Evolutionary conservation across 169 alveolate genomes (phyloP).

Genomic region (Eimeria sp.): DNA sequence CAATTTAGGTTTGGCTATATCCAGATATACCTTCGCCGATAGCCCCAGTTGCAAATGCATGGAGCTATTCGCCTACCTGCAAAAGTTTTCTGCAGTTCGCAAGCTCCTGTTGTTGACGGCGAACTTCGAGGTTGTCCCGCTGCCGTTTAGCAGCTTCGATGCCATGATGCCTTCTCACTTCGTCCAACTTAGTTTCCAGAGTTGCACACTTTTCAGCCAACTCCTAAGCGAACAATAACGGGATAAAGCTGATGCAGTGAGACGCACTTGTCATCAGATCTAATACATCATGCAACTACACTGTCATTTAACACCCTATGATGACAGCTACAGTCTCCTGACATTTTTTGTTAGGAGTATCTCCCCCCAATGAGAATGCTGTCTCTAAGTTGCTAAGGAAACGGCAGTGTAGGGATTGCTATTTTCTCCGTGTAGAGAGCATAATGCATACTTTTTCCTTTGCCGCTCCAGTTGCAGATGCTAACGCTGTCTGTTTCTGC

Average conservation of each 20-base stretch:
- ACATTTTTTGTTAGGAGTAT: not conserved
- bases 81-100: constrained; percentile 40
- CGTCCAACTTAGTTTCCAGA: constrained; percentile 1
- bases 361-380: not conserved
- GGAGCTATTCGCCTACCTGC: not conserved
- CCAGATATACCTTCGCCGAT: too few species aligned
- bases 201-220: constrained; percentile 55
- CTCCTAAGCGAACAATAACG: constrained; percentile 15
- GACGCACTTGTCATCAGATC: not conserved
- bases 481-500: constrained; percentile 45
- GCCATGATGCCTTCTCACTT: constrained; percentile 10
- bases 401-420: not conserved
- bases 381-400: not conserved
- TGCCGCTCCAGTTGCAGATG: constrained; percentile 46
- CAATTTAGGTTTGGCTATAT: not conserved
- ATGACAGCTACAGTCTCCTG: not conserved
- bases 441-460: constrained; percentile 6
- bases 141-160: constrained; percentile 52
- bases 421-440: not conserved
- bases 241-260: not conserved
- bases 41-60: not conserved
- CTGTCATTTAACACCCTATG: not conserved
- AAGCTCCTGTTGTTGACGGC: constrained; percentile 65
- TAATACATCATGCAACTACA: not conserved
- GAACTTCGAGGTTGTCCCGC: constrained; percentile 8